These are phyloP conservation scores for Phytopythium boreale DNA, from an alignment of 352 stramenopile genomes.

Conservation along the genomic window DNA sequence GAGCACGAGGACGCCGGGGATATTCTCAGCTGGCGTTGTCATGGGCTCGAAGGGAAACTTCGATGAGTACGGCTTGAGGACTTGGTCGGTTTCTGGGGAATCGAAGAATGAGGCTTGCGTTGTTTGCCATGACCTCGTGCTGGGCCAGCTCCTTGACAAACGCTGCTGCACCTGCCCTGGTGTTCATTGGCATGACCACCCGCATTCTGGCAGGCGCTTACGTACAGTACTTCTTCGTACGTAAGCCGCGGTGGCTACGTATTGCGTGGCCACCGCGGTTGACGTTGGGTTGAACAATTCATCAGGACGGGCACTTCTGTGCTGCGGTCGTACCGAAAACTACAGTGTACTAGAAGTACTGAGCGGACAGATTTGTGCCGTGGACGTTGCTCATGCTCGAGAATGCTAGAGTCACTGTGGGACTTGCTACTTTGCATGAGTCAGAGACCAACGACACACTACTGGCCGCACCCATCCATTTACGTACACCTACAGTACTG, in stretches of 20 bases:
- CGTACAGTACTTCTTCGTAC: not conserved
- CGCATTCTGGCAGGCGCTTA: not conserved
- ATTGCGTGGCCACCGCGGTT: not conserved
- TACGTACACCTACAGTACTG: too few relatives aligned
- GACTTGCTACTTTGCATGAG: not conserved
- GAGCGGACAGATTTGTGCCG: too few relatives aligned
- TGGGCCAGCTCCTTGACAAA: too few relatives aligned
- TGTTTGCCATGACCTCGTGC: not conserved
- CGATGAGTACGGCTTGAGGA: too few relatives aligned
- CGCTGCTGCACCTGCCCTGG: too few relatives aligned
- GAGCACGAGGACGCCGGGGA: not conserved
- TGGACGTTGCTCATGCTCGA: not conserved
- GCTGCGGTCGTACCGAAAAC: too few relatives aligned
- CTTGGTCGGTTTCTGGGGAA: not conserved
- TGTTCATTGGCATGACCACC: too few relatives aligned
- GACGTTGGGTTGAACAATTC: too few relatives aligned
- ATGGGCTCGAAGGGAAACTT: not conserved
- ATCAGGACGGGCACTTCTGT: too few relatives aligned
- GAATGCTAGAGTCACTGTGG: not conserved
- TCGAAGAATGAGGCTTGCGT: not conserved
- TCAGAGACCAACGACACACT: not conserved
- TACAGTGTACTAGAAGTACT: too few relatives aligned
- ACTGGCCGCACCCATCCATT: too few relatives aligned
- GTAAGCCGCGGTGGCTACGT: not conserved
- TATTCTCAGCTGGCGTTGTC: not conserved